Conservation (phyloP, 2,329 filamentous ascomycete genomes). For the Fusarium pilosicola region DNA sequence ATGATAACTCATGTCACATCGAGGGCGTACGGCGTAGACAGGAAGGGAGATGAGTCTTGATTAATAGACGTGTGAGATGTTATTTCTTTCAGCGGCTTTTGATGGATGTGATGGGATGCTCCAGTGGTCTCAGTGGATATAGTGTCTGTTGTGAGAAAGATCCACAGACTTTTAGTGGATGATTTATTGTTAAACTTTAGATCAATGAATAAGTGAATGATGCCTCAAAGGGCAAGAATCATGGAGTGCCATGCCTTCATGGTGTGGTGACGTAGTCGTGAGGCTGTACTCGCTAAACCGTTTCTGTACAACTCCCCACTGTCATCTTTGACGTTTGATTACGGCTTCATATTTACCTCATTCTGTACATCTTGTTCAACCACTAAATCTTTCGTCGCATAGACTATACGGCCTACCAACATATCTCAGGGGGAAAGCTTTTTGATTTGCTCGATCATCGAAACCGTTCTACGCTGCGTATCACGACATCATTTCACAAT, state of each 20-base stretch:
- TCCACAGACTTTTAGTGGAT: background rate
- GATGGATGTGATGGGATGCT: background rate
- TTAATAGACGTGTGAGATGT: background rate
- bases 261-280: slow-evolving; percentile 26
- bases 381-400: background rate
- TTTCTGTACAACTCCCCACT: slow-evolving; percentile 12
- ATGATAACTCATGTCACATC: slow-evolving; percentile 35
- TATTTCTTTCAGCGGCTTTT: background rate
- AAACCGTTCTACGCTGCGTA: rapidly evolving
- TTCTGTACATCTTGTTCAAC: background rate
- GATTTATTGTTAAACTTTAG: background rate
- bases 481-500: too few relatives aligned
- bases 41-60: background rate
- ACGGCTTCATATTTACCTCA: background rate
- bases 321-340: background rate
- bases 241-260: background rate
- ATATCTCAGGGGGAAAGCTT: rapidly evolving
- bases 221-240: background rate
- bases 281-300: slow-evolving; percentile 21
- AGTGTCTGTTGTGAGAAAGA: background rate
- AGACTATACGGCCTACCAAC: too few relatives aligned
- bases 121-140: background rate
- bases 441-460: too few relatives aligned
- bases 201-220: slow-evolving; percentile 1
- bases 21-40: background rate